Base-by-base conservation (phyloP, 805 yeast species). In the Hanseniaspora pseudoguilliermondii region DNA sequence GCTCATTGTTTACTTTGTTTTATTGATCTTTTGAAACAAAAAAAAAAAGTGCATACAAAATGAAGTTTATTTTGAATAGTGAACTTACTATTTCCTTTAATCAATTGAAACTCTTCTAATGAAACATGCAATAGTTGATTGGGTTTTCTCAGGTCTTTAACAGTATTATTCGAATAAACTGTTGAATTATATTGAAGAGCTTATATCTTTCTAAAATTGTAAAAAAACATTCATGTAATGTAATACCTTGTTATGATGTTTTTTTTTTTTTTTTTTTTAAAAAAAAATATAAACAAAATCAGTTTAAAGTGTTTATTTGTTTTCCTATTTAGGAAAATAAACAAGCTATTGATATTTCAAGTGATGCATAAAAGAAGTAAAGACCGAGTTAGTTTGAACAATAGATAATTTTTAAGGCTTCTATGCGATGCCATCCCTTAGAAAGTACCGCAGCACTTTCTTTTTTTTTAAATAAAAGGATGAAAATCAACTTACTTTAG, bases 251-350 rank as follows among this genome's bases (percentile, higher is more conserved):
- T 32, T 32, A 32, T 36, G 40, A 36, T 36, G 40, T 36, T 16
- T 36, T 41, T 8, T 41, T 27, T 39, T 49, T 8, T 6, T 39
- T 20, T 39, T 25, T 49, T 39, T 39, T 29, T 29, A 32, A 34
- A 41, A 41, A 41, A 41, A 44, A 29, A 44, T 29, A 42, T 10
- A 42, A 42, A 42, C 23, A 43, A 43, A 43, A 20, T 23, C 23
- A 8, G 25, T n/a, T n/a, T 15, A 2, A 6, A 41, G 15, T 21
- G 32, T 41, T 41, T 41, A 50, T 50, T 50, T 21, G 27, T 42
- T 50, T 50, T 42, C 54, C 48, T 44, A n/a, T 13, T 42, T 50
- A 18, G 54, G 54, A 21, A 50, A 50, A 16, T 50, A 50, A 34
- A 50, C 43, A 42, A 32, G 34, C 11, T 20, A 9, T n/a, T 23